Percentiles rank a stretch among this genome's conserved stretches.
These are phyloP conservation scores for Epithemia pelagica DNA, from an alignment of 108 stramenopile species.

Conservation along the genomic window DNA sequence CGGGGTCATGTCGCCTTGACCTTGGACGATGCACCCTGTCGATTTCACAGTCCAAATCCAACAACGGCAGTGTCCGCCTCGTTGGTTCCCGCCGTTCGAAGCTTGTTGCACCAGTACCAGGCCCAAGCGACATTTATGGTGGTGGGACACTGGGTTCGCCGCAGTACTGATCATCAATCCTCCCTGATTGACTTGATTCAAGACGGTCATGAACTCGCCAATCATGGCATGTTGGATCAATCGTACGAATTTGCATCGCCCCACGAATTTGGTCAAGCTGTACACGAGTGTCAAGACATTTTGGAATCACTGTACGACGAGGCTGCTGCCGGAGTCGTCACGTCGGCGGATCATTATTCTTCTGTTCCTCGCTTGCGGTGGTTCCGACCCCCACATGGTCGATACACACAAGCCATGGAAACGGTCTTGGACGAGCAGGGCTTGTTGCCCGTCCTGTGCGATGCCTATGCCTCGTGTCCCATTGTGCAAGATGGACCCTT, in stretches of 20 bases:
- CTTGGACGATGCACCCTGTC: constrained; percentile 6
- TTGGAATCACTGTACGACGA: constrained; percentile 4
- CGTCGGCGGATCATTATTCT: not conserved
- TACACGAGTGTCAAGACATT: constrained; percentile 16
- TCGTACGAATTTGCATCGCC: constrained; percentile 8
- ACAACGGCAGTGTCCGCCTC: not conserved
- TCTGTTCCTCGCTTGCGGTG: not conserved
- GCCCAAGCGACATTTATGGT: constrained; percentile 30
- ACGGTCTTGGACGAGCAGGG: not conserved
- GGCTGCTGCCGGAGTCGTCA: not conserved
- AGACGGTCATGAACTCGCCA: constrained; percentile 24
- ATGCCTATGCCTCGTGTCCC: constrained; percentile 19
- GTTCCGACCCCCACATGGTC: constrained; percentile 23
- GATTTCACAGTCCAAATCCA: not conserved
- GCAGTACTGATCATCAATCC: constrained; percentile 1
- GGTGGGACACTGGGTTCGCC: not conserved
- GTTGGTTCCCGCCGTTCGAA: not conserved
- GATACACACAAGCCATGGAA: constrained; percentile 21
- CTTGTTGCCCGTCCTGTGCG: constrained; percentile 25
- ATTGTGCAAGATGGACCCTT: constrained; percentile 17
- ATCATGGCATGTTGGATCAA: constrained; percentile 20
- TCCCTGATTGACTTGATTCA: constrained; percentile 17
- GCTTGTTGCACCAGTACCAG: constrained; percentile 8
- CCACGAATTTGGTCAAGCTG: constrained; percentile 7
- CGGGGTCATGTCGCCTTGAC: not conserved